These are phyloP conservation scores for Stachybotrys elegans DNA, from an alignment of 2,329 filamentous ascomycete genomes.

Conservation along the genomic window DNA sequence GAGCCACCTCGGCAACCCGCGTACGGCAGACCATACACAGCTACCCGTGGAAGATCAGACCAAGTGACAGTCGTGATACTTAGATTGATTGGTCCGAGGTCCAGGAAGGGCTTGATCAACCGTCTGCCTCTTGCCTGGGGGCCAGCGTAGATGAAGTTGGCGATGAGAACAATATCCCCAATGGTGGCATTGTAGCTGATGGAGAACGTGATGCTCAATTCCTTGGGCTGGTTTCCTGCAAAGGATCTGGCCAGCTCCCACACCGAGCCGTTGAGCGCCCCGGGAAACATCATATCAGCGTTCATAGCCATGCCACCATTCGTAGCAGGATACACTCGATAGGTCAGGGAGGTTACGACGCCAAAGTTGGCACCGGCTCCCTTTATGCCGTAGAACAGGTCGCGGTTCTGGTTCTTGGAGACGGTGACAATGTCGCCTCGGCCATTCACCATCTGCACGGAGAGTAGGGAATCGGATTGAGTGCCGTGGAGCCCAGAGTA, in stretches of 20 bases:
- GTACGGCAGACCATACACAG: background rate
- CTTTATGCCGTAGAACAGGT: background rate
- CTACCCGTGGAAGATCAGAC: background rate
- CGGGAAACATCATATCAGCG: background rate
- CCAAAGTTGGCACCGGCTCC: background rate
- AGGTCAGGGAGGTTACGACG: background rate
- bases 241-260: background rate
- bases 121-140: background rate
- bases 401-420: background rate
- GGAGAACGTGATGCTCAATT: background rate
- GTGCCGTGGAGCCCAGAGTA: background rate
- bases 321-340: background rate
- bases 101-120: background rate
- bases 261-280: background rate
- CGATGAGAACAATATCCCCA: background rate
- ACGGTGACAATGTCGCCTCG: background rate
- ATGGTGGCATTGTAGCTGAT: background rate
- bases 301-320: background rate
- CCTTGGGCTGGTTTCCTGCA: background rate
- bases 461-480: background rate
- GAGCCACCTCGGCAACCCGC: background rate
- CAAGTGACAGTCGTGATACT: background rate
- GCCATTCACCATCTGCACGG: background rate
- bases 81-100: background rate
- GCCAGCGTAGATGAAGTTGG: conserved; percentile 2